A percentile compares a stretch with the other conserved stretches of the same genome.
Conservation (phyloP, 2,329 filamentous ascomycete genomes). For the Cordyceps javanica region DNA sequence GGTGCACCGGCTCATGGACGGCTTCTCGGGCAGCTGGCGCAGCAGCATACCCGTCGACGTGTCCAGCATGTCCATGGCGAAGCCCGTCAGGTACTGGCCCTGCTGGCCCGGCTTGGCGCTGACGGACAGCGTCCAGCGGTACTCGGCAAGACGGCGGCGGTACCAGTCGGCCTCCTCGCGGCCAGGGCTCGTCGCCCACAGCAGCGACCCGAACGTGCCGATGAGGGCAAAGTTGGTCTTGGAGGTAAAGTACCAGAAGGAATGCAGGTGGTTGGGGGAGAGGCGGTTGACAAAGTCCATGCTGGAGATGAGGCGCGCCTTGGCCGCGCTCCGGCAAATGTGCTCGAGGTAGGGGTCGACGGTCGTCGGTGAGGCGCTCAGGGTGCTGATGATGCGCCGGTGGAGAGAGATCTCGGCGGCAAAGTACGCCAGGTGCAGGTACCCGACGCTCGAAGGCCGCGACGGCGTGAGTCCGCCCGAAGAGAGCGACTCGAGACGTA, state of each 20-base stretch:
- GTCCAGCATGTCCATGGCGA: conserved; percentile 73
- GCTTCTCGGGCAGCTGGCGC: conserved; percentile 66
- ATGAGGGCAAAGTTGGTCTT: conserved; percentile 92
- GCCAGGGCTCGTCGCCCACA: conserved; percentile 84
- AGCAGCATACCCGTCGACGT: conserved; percentile 63
- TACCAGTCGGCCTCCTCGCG: conserved; percentile 92
- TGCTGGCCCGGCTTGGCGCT: conserved; percentile 66
- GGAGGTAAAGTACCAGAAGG: conserved; percentile 88
- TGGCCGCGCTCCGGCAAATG: conserved; percentile 89
- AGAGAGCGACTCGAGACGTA: conserved; percentile 59
- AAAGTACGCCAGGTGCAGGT: conserved; percentile 87
- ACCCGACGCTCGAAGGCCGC: conserved; percentile 59
- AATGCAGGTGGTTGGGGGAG: conserved; percentile 75
- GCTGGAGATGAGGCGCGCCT: conserved; percentile 86
- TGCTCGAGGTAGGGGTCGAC: conserved; percentile 79
- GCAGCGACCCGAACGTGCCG: conserved; percentile 82
- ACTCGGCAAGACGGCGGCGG: conserved; percentile 75
- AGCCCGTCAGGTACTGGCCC: conserved; percentile 53
- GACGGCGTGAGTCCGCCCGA: conserved; percentile 29
- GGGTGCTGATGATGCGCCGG: conserved; percentile 79
- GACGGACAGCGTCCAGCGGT: conserved; percentile 88
- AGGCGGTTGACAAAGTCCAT: conserved; percentile 97
- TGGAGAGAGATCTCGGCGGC: conserved; percentile 92
- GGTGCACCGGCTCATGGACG: conserved; percentile 48
- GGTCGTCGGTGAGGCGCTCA: conserved; percentile 39